Conservation (phyloP, 169 alveolate genomes). For the Theileria annulata region DNA sequence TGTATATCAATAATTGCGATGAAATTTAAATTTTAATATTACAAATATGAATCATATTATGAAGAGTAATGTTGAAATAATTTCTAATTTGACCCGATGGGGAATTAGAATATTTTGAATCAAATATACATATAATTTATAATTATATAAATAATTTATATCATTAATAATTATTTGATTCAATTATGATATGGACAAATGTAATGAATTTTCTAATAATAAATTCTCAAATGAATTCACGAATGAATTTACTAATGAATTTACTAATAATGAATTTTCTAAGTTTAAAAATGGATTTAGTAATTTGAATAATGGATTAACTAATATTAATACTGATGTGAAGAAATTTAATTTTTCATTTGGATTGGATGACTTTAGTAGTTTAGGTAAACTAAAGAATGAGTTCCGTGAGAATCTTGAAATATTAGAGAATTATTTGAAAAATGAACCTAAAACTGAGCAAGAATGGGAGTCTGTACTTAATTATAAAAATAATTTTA, state of each 20-base stretch:
- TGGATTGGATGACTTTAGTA: slow-evolving; percentile 14
- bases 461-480: slow-evolving; percentile 48
- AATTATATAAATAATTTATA: background rate
- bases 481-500: slow-evolving; percentile 16
- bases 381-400: slow-evolving; percentile 41
- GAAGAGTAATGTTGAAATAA: background rate
- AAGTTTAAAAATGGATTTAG: slow-evolving; percentile 5
- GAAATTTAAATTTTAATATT: background rate
- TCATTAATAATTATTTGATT: background rate
- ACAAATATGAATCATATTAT: background rate
- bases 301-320: slow-evolving; percentile 14
- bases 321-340: slow-evolving; percentile 19
- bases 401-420: slow-evolving; percentile 30
- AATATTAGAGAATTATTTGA: slow-evolving; percentile 16
- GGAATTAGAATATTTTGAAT: slow-evolving; percentile 20
- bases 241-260: background rate
- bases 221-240: too few relatives aligned
- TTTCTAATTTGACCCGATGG: slow-evolving; percentile 18
- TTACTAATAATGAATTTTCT: slow-evolving; percentile 13
- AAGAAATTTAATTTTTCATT: background rate
- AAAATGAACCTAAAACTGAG: slow-evolving; percentile 23
- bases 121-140: background rate
- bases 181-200: background rate
- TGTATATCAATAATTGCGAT: background rate
- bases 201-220: background rate